phyloP scores from a whole-genome alignment of 768 basidiomycete genomes.

The Termitomyces sp. region DNA sequence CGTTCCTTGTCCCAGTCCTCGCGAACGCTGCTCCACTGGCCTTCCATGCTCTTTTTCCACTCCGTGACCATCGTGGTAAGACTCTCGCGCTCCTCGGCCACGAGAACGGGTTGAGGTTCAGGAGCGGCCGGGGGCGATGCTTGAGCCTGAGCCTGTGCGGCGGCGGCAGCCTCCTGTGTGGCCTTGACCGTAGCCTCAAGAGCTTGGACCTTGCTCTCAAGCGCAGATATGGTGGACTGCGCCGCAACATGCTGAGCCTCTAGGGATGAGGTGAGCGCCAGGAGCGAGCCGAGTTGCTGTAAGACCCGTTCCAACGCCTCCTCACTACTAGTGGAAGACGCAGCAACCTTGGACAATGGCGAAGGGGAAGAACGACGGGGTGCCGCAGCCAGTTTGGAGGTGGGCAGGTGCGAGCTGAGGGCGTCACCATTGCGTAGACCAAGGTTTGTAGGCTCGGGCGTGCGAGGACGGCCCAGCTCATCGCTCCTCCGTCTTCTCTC shows the following conservation, averaged over 20 bases:
- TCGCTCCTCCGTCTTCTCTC: conserved; percentile 51
- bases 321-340: conserved; percentile 39
- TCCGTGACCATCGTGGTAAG: conserved; percentile 56
- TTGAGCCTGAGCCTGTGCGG: conserved; percentile 7
- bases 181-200: conserved; percentile 64
- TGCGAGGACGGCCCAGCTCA: conserved; percentile 69
- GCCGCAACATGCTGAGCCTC: conserved; percentile 79
- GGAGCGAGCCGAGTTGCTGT: conserved; percentile 71
- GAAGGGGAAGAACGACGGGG: conserved; percentile 24
- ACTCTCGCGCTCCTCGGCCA: conserved; percentile 40
- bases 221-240: conserved; percentile 64
- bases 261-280: conserved; percentile 68
- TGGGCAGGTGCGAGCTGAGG: conserved; percentile 13
- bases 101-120: conserved; percentile 8
- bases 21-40: conserved; percentile 72
- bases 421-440: conserved; percentile 31
- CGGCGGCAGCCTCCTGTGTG: conserved; percentile 38
- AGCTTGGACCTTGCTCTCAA: conserved; percentile 66
- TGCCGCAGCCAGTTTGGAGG: conserved; percentile 10
- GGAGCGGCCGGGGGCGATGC: conserved; percentile 12
- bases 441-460: conserved; percentile 69
- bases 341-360: conserved; percentile 24
- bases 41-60: conserved; percentile 81
- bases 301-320: conserved; percentile 64
- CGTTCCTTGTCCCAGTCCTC: conserved; percentile 85